Percentiles rank a stretch among this genome's conserved stretches.
Evolutionary conservation across 2,329 filamentous ascomycete species (phyloP).

Genomic region (Colletotrichum sp.): DNA sequence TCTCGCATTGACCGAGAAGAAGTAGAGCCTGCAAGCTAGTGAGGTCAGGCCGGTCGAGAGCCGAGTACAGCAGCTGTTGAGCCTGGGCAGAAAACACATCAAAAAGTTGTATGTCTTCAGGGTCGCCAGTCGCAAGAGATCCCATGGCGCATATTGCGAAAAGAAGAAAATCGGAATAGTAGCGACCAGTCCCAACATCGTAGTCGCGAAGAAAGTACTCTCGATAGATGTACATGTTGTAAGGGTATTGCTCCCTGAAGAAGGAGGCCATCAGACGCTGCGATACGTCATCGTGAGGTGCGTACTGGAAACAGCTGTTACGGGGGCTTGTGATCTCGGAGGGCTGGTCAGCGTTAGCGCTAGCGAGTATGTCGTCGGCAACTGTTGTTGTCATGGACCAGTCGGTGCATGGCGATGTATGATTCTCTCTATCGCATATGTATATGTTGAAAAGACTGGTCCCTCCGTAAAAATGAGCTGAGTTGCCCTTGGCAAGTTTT

Average conservation of each 20-base stretch:
- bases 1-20: slow-evolving; percentile 50
- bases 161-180: slow-evolving; percentile 54
- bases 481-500: slow-evolving; percentile 39
- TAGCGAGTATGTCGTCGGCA: neutral
- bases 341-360: neutral
- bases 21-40: slow-evolving; percentile 51
- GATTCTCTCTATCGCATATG: neutral
- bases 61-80: slow-evolving; percentile 47
- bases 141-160: slow-evolving; percentile 55
- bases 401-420: neutral
- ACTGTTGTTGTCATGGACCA: neutral
- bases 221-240: slow-evolving; percentile 54
- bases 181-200: slow-evolving; percentile 47
- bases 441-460: slow-evolving; percentile 47
- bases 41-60: slow-evolving; percentile 50
- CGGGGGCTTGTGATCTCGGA: neutral
- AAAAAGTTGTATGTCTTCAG: slow-evolving; percentile 27
- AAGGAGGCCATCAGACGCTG: slow-evolving; percentile 51
- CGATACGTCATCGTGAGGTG: slow-evolving; percentile 47
- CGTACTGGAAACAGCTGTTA: slow-evolving; percentile 35
- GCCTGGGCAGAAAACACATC: neutral
- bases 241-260: slow-evolving; percentile 53
- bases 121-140: slow-evolving; percentile 48
- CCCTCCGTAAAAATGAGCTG: slow-evolving; percentile 52
- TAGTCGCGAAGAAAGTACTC: slow-evolving; percentile 57